Base-by-base conservation (phyloP, 2,329 filamentous ascomycete species). In the Passalora sequoiae region DNA sequence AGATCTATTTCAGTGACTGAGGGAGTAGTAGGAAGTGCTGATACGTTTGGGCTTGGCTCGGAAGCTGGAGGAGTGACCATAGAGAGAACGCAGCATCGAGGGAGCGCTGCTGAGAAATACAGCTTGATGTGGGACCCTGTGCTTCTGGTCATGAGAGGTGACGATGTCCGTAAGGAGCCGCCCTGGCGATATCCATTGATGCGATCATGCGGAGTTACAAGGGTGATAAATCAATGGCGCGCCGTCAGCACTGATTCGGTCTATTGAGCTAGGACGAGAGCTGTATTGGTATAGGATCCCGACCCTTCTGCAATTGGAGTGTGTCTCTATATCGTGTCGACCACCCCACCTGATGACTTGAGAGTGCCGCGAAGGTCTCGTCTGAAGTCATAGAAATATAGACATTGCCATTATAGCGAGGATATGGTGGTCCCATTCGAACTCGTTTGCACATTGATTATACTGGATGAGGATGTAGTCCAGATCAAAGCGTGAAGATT, bases 131-230 rank as follows among this genome's bases (percentile, higher is more conserved):
- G n/a, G n/a, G n/a, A n/a, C n/a, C n/a, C n/a, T n/a, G n/a, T n/a
- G n/a, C n/a, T n/a, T 13, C 2, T 36, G 9, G 20, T 36, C 33
- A 36, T 17, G 19, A 12, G 33, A 36, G 17, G 33, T 24, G n/a
- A 33, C 30, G 30, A 15, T 17, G 10, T 6, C 21, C 21, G 16
- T 17, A 24, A 27, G 24, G 20, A 36, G 17, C 33, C 15, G 33
- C 20, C 13, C 13, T 35, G 17, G 31, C 15, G 16, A 15, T 4
- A 9, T 36, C 33, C 33, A 21, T 24, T 36, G 4, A 24, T 21
- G 33, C 33, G 33, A 36, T 36, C 17, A 36, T 24, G 33, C 33
- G 19, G 20, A 36, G 33, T 17, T 24, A n/a, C 20, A 17, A 36
- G 33, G 33, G 33, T 17, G 20, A 13, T 9, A 7, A 24, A 22